phyloP scores from a whole-genome alignment of 805 yeast species.

The Cyberlindnera japonica region DNA sequence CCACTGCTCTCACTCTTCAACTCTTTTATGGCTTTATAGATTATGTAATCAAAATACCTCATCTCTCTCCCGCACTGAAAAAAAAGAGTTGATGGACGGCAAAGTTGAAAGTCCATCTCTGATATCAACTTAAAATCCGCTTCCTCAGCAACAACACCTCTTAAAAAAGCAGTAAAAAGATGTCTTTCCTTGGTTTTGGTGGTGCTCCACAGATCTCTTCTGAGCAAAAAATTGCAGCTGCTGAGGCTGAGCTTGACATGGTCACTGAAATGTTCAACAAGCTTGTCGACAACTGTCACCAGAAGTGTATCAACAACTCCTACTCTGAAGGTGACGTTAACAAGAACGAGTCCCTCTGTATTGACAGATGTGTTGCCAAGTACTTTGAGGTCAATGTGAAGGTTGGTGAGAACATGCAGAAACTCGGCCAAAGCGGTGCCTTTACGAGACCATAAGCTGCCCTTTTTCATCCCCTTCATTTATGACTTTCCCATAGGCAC shows the following conservation, averaged over 20 bases:
- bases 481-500: not conserved
- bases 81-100: not conserved
- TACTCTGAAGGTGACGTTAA: slow-evolving; percentile 72
- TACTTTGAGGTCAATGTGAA: slow-evolving; percentile 92
- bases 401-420: slow-evolving; percentile 78
- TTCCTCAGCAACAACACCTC: no score
- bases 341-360: slow-evolving; percentile 79
- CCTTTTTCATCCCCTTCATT: not conserved
- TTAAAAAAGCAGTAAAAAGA: slow-evolving; percentile 24
- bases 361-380: slow-evolving; percentile 94
- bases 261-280: slow-evolving; percentile 97
- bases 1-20: no score
- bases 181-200: slow-evolving; percentile 77
- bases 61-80: not conserved
- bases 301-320: slow-evolving; percentile 66
- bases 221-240: slow-evolving; percentile 79
- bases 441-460: slow-evolving; percentile 29
- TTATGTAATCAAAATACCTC: no score
- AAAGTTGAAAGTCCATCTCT: not conserved
- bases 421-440: slow-evolving; percentile 43
- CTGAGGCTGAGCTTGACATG: slow-evolving; percentile 95
- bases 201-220: slow-evolving; percentile 69
- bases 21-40: no score
- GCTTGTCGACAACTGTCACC: slow-evolving; percentile 83
- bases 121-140: no score